Percentiles rank a stretch among this genome's conserved stretches.
phyloP scores from a whole-genome alignment of 2,329 filamentous ascomycete species.

The Onygena corvina region DNA sequence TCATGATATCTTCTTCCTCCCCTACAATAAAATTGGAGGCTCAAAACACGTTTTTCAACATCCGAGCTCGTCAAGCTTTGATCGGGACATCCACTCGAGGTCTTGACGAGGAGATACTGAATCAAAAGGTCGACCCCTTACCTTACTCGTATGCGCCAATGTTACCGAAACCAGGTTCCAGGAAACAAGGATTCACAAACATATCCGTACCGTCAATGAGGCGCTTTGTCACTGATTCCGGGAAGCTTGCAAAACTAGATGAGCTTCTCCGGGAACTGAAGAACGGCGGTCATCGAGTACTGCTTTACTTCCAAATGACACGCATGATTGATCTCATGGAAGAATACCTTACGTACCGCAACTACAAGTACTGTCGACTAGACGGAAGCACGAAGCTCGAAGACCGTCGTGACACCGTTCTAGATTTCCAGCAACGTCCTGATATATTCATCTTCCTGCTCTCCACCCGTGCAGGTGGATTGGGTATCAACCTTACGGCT shows the following conservation, averaged over 20 bases:
- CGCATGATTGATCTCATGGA: constrained; percentile 99
- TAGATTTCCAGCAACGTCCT: constrained; percentile 86
- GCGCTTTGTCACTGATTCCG: constrained; percentile 93
- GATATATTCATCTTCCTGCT: constrained; percentile 97
- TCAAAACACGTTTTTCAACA: constrained; percentile 66
- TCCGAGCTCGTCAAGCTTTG: constrained; percentile 58
- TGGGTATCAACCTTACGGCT: constrained; percentile 93
- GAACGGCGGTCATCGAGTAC: constrained; percentile 78
- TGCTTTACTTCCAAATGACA: constrained; percentile 99
- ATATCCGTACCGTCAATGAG: constrained; percentile 93
- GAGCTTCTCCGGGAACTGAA: constrained; percentile 79
- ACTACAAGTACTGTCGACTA: constrained; percentile 95
- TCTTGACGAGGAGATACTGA: constrained; percentile 63
- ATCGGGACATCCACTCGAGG: constrained; percentile 49
- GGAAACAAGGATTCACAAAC: constrained; percentile 75
- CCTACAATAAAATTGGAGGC: constrained; percentile 51
- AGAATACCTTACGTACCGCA: constrained; percentile 95
- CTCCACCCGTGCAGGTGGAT: constrained; percentile 88
- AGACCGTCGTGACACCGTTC: constrained; percentile 88
- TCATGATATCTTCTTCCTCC: constrained; percentile 65
- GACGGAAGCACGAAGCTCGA: constrained; percentile 96
- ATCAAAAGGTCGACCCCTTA: constrained; percentile 52
- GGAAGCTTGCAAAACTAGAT: constrained; percentile 87
- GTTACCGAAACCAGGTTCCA: constrained; percentile 65
- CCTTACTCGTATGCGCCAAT: constrained; percentile 51